Evolutionary conservation across 176 grass and related monocot species (phyloP), one percentile per base, ranked within the genome.

Genomic region (Phoenix dactylifera): DNA sequence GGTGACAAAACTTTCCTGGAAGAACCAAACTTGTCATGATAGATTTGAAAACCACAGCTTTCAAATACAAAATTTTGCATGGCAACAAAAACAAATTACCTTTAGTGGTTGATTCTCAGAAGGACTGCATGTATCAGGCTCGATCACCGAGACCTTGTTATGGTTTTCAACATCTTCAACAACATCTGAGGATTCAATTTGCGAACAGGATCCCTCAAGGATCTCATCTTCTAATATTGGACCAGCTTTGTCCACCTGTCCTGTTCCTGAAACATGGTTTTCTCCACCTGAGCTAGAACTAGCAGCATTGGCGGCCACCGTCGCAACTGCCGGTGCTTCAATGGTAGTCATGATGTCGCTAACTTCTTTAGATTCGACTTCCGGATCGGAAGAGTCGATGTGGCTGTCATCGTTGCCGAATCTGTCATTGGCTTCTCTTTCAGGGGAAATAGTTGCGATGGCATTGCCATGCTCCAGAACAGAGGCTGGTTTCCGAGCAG

Each of bases 1-100:
- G 26, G 67, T 68, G 58, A 89, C 54, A 22, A 60, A 74, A 56
- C 75, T 82, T 65, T 95, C 89, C 85, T 89, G 78, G 49, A 82
- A 76, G 39, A 3, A 62, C 57, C 3, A 59, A 59, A 26, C 15
- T 30, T 6, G 26, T 59, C 15, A 6, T 16, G 14, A 59, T 26
- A 24, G 16, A 59, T 26, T 16, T 17, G 2, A 59, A 59, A 16
- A 24, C 22, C 57, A 4, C 0, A 57, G 23, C 18, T 67, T 22
- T 32, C 6, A 32, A 16, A 6, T 9, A 30, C 53, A 49, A 16
- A 52, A 24, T 19, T 57, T 15, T 71, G 26, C 18, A 62, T 48
- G 54, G 52, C 32, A 24, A 54, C 4, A 58, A 70, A 48, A 28
- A 19, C n/a, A 25, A 23, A 32, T 3, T 22, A 79, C 77, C 77